A percentile compares a stretch with the other conserved stretches of the same genome.
Evolutionary conservation across 2,329 filamentous ascomycete genomes (phyloP).

Genomic region (Cercospora sp.): DNA sequence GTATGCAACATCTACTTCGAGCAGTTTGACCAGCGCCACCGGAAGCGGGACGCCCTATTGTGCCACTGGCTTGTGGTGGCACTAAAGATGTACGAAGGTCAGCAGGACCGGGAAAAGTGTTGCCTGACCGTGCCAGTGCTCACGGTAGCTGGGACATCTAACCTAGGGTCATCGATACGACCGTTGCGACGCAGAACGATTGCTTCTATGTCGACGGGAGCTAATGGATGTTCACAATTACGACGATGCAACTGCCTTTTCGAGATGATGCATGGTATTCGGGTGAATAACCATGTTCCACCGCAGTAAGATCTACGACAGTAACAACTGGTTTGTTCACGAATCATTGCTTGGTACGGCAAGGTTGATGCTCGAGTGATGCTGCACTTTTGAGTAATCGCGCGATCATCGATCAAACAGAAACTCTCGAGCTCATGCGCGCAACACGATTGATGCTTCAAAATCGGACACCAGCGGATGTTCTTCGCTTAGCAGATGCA

Average conservation of each 20-base stretch:
- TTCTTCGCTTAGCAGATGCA: not conserved
- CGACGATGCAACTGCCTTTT: not conserved
- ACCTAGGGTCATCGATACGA: not conserved
- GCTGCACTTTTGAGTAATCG: not conserved
- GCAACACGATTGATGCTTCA: conserved; percentile 6
- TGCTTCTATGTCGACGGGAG: not conserved
- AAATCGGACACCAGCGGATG: conserved; percentile 4
- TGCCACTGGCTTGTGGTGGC: not conserved
- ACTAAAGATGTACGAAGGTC: not conserved
- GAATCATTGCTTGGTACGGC: not conserved
- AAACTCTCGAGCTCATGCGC: not conserved
- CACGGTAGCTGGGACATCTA: not conserved
- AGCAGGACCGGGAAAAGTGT: not conserved
- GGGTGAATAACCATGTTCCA: not conserved
- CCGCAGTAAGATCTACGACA: not conserved
- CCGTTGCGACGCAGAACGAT: not conserved
- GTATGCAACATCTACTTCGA: conserved; percentile 8
- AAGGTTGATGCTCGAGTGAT: not conserved
- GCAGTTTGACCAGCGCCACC: not conserved
- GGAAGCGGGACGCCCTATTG: not conserved
- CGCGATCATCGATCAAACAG: not conserved
- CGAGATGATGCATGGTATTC: not conserved
- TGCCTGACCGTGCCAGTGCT: not conserved
- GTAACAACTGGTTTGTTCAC: not conserved
- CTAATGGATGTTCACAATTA: not conserved